phyloP scores from a whole-genome alignment of 495 filamentous ascomycete species.

The Xylaria palmicola region DNA sequence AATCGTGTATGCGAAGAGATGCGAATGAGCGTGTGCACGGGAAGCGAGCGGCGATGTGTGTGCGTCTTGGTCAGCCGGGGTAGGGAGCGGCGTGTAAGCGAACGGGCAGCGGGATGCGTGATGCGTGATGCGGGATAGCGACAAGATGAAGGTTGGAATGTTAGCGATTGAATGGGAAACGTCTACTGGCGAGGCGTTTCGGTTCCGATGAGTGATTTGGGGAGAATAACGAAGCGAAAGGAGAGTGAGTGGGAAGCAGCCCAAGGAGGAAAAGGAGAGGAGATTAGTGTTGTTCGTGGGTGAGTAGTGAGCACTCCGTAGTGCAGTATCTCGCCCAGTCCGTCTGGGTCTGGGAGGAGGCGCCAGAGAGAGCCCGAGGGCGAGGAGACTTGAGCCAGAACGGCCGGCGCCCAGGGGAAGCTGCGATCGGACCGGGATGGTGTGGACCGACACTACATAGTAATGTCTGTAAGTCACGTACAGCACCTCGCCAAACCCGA shows the following conservation, averaged over 20 bases:
- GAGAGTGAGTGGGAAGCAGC: neutral
- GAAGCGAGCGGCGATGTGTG: neutral
- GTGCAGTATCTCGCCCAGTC: too few relatives aligned
- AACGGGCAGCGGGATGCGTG: too few relatives aligned
- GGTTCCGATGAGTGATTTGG: neutral
- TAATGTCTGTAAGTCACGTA: too few relatives aligned
- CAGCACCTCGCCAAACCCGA: neutral
- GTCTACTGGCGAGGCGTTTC: constrained; percentile 4
- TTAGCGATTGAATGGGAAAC: constrained; percentile 1
- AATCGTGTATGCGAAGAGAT: neutral
- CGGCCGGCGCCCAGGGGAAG: neutral
- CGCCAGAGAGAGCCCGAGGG: too few relatives aligned
- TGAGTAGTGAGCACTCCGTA: too few relatives aligned
- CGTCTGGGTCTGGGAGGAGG: too few relatives aligned
- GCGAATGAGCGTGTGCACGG: neutral
- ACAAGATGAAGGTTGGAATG: too few relatives aligned
- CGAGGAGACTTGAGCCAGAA: constrained; percentile 4
- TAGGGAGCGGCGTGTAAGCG: too few relatives aligned
- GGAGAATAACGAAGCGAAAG: neutral
- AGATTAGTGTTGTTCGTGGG: too few relatives aligned
- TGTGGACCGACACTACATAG: too few relatives aligned
- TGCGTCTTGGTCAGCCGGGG: neutral
- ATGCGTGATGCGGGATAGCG: too few relatives aligned
- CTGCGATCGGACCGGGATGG: neutral
- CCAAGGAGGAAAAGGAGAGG: neutral